Conservation (phyloP, 202 grass and related monocot genomes). For the Alloteropsis angusta region DNA sequence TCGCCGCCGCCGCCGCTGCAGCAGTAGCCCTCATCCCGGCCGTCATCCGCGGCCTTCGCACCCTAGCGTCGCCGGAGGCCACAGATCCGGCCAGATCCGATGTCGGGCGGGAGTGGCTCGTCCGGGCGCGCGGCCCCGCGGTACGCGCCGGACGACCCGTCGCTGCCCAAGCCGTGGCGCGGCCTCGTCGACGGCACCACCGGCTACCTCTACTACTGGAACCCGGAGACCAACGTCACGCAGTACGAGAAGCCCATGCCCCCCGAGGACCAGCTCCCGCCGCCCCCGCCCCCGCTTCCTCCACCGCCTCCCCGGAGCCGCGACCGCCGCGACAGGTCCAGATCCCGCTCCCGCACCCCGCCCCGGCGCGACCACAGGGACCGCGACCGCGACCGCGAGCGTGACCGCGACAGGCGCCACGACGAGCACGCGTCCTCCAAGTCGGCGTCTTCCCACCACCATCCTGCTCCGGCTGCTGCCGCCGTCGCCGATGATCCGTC, state of each 20-base stretch:
- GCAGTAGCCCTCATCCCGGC: background rate
- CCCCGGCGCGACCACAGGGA: slow-evolving; percentile 39
- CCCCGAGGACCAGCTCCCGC: slow-evolving; percentile 39
- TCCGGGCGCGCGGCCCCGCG: slow-evolving; percentile 47
- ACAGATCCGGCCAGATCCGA: slow-evolving; percentile 35
- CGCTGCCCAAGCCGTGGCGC: slow-evolving; percentile 86
- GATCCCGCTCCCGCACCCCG: slow-evolving; percentile 33
- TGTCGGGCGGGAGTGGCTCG: slow-evolving; percentile 20
- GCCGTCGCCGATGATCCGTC: slow-evolving; percentile 30
- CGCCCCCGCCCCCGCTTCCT: slow-evolving; percentile 55
- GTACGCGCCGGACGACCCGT: slow-evolving; percentile 88
- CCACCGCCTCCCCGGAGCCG: slow-evolving; percentile 45
- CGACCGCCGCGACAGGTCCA: slow-evolving; percentile 34
- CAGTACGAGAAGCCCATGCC: slow-evolving; percentile 84
- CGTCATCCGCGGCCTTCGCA: background rate
- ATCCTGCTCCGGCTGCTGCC: slow-evolving; percentile 26
- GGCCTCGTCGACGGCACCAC: slow-evolving; percentile 85
- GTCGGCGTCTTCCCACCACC: slow-evolving; percentile 27
- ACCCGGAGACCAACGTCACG: slow-evolving; percentile 81
- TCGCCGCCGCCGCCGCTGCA: background rate
- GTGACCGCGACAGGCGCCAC: slow-evolving; percentile 35
- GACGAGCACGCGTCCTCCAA: slow-evolving; percentile 34
- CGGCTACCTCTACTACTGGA: slow-evolving; percentile 98
- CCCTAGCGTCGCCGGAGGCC: background rate
- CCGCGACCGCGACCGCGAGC: slow-evolving; percentile 27